These are phyloP conservation scores for Pichia sp. DNA, from an alignment of 1,139 yeast genomes.

Conservation along the genomic window DNA sequence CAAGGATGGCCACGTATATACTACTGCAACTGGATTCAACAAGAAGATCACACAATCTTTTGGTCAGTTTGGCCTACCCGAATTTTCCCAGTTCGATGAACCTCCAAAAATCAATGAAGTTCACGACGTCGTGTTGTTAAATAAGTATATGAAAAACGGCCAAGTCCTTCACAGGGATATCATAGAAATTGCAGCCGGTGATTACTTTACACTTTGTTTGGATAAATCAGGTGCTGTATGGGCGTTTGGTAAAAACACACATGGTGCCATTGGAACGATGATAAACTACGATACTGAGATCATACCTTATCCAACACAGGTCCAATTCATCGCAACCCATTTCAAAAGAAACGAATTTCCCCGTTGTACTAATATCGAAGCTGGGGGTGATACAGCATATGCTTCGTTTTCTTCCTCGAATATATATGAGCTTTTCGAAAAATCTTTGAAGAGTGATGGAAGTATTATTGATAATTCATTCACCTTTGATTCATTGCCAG, in stretches of 20 bases:
- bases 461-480: conserved; percentile 20
- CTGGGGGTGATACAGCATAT: conserved; percentile 68
- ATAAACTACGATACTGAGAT: conserved; percentile 61
- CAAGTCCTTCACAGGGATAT: conserved; percentile 43
- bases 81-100: conserved; percentile 56
- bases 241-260: conserved; percentile 80
- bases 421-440: conserved; percentile 33
- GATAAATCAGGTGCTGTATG: conserved; percentile 62
- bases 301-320: conserved; percentile 62
- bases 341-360: conserved; percentile 39
- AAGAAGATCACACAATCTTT: conserved; percentile 35
- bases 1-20: conserved; percentile 57
- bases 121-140: conserved; percentile 35
- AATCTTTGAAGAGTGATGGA: conserved; percentile 21
- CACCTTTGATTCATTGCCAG: conserved; percentile 25
- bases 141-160: conserved; percentile 33
- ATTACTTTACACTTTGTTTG: conserved; percentile 62
- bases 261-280: conserved; percentile 76
- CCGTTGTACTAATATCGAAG: conserved; percentile 49
- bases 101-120: conserved; percentile 42
- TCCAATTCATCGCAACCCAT: conserved; percentile 39
- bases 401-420: conserved; percentile 39
- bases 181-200: conserved; percentile 65
- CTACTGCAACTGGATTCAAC: conserved; percentile 51
- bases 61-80: conserved; percentile 85